phyloP scores from a whole-genome alignment of 441 rosid genomes.

The Sinapis alba region DNA sequence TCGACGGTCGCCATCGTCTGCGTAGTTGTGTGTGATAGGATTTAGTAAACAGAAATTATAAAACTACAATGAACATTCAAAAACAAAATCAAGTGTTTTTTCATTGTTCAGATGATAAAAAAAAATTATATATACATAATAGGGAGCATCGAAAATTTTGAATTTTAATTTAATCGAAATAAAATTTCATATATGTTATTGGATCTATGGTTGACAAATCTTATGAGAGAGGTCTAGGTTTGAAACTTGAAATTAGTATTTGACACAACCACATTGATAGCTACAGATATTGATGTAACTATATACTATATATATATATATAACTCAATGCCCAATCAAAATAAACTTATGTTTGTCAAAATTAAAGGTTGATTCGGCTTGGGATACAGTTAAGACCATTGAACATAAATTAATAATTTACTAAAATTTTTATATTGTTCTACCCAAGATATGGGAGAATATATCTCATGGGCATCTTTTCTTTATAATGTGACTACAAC shows the following conservation, averaged over 20 bases:
- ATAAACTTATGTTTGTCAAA: conserved; percentile 4
- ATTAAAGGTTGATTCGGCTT: not conserved
- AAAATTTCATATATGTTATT: not conserved
- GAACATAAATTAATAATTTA: not conserved
- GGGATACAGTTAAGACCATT: not conserved
- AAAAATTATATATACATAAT: not conserved
- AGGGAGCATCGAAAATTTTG: not conserved
- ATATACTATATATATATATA: not conserved
- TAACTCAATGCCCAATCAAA: conserved; percentile 17
- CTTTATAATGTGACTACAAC: conserved; percentile 20
- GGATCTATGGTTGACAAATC: not conserved
- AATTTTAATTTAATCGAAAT: not conserved
- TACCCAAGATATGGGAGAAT: conserved; percentile 42
- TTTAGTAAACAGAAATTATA: not conserved
- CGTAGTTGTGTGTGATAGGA: not conserved
- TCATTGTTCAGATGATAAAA: not conserved
- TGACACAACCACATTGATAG: not conserved
- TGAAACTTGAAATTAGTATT: not conserved
- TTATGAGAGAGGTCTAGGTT: not conserved
- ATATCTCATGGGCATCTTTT: conserved; percentile 29
- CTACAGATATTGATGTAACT: not conserved
- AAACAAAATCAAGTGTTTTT: not conserved
- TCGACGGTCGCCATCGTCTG: not conserved
- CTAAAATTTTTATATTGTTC: conserved; percentile 11
- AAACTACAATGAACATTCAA: not conserved